Conservation (phyloP, 2,329 filamentous ascomycete genomes). For the Talaromyces verruculosus region DNA sequence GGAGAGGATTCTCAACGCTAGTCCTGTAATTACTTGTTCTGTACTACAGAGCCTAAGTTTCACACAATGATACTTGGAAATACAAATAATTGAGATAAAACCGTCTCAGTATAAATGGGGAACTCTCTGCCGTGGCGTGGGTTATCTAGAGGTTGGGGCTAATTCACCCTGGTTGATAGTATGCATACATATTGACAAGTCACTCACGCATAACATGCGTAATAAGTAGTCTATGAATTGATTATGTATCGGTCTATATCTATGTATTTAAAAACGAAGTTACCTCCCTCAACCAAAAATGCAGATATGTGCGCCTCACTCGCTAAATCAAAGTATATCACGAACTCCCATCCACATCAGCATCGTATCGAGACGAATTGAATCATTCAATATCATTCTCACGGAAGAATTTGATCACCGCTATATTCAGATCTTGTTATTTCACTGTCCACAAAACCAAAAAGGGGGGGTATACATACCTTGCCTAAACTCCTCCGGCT, state of each 20-base stretch:
- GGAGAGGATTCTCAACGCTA: not conserved
- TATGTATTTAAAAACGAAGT: not conserved
- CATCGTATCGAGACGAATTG: not conserved
- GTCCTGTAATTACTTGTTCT: not conserved
- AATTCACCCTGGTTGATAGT: not conserved
- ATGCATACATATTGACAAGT: not conserved
- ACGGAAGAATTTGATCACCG: constrained; percentile 37
- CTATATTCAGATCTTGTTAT: constrained; percentile 28
- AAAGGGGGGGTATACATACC: constrained; percentile 28
- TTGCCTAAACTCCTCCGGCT: constrained; percentile 44
- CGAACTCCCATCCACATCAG: not conserved
- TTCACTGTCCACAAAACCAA: not conserved
- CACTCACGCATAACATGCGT: not conserved
- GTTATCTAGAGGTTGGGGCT: not conserved
- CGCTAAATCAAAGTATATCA: not conserved
- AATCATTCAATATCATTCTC: constrained; percentile 25
- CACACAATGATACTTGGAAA: not conserved
- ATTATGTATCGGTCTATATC: not conserved
- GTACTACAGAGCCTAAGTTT: not conserved
- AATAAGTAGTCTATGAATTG: not conserved
- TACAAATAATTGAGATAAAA: not conserved
- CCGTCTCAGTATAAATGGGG: too few species aligned
- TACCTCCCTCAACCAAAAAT: constrained; percentile 1
- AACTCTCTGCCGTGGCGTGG: not conserved
- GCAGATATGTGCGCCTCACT: not conserved